Percentiles rank a stretch among this genome's conserved stretches.
Conservation (phyloP, 176 grass and related monocot species). For the Miscanthus lutarioriparius region DNA sequence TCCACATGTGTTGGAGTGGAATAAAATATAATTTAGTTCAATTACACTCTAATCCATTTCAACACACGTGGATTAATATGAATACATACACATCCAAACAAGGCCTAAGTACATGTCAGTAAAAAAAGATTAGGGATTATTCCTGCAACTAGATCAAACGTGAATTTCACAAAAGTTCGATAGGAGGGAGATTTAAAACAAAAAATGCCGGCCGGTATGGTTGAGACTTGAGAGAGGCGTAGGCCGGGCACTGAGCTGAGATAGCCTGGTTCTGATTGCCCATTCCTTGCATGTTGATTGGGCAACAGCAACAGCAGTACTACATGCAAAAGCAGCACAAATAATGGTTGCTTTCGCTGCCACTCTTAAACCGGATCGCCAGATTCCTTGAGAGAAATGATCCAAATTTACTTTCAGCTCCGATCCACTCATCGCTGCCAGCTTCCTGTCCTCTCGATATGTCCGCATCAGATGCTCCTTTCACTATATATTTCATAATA, state of each 20-base stretch:
- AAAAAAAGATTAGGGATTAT: not conserved
- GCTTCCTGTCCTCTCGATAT: not conserved
- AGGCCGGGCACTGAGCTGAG: not conserved
- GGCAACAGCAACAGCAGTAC: constrained; percentile 7
- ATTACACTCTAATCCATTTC: too few species aligned
- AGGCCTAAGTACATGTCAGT: not conserved
- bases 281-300: constrained; percentile 26
- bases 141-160: not conserved
- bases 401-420: constrained; percentile 15
- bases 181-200: not conserved
- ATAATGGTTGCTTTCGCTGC: constrained; percentile 49
- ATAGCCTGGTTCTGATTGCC: not conserved
- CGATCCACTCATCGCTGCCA: not conserved
- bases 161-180: not conserved
- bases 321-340: constrained; percentile 17
- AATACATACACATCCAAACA: too few species aligned
- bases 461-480: not conserved
- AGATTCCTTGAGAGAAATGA: constrained; percentile 14
- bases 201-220: not conserved
- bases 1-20: too few species aligned
- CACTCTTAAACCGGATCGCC: not conserved
- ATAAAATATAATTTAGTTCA: too few species aligned
- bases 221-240: not conserved
- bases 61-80: too few species aligned
- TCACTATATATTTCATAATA: not conserved